Base-by-base conservation (phyloP, 768 basidiomycete species). In the Boletus bicolor region DNA sequence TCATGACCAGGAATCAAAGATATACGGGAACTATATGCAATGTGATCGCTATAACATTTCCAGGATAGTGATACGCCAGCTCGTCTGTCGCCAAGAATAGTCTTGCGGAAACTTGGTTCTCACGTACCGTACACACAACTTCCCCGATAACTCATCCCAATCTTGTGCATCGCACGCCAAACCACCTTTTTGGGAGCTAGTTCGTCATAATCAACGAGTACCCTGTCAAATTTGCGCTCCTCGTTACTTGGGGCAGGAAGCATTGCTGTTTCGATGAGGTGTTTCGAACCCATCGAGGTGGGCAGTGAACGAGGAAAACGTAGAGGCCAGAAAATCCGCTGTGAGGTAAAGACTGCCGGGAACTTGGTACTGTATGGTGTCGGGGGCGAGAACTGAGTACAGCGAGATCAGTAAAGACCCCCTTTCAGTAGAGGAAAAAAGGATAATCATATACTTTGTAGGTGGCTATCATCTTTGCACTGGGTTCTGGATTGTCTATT, bases 111-210 rank as follows among this genome's bases (percentile, higher is more conserved):
- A 70, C 43, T 32, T 65, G 49, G 53, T 65, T 36, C 58, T 53
- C 49, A 61, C 58, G 34, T 57, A 56, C 41, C 68, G 64, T 12
- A 70, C 49, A 21, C 68, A 70, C n/a, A 70, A 14, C 54, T 53
- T 70, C 4, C 68, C 68, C 1, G 70, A 64, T 7, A 70, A 35
- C 49, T 72, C 70, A 11, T 70, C 68, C 68, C 68, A 70, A n/a
- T 72, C 68, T 42, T 72, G 61, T n/a, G 60, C 57, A 34, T 68
- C 64, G n/a, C 61, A 59, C 12, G 60, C 53, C 1, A 65, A 38
- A 34, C 54, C 36, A 4, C 62, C 54, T 3, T 30, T 51, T 12
- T 51, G 0, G 58, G 54, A 1, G 43, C 45, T 10, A 59, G 17
- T 12, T 69, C 68, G 7, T 67, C 60, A 7, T 68, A 55, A 37